These are phyloP conservation scores for Clavispora carvajalis DNA, from an alignment of 805 yeast genomes.

Conservation along the genomic window DNA sequence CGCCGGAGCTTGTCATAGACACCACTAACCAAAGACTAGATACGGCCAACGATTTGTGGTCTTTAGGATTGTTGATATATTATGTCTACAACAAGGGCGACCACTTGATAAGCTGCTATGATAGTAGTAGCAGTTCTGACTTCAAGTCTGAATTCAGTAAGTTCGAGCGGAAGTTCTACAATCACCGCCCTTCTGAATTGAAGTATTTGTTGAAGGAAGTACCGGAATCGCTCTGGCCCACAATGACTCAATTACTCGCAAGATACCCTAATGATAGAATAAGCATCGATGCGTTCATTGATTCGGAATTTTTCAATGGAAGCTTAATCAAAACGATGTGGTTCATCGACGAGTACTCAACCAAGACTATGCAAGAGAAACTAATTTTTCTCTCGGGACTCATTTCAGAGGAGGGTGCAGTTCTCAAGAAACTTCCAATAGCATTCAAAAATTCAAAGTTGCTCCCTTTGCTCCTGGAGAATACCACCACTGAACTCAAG, in stretches of 20 bases:
- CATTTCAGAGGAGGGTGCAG: slow-evolving; percentile 19
- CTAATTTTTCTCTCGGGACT: slow-evolving; percentile 64
- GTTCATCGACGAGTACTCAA: slow-evolving; percentile 76
- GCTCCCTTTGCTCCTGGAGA: slow-evolving; percentile 59
- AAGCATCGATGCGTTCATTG: slow-evolving; percentile 61
- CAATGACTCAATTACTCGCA: slow-evolving; percentile 50
- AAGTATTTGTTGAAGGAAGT: slow-evolving; percentile 47
- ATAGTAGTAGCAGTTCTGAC: slow-evolving; percentile 50
- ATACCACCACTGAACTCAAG: slow-evolving; percentile 38
- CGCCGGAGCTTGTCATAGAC: slow-evolving; percentile 79
- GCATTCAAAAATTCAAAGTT: slow-evolving; percentile 61
- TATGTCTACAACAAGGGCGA: slow-evolving; percentile 59
- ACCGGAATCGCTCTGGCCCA: slow-evolving; percentile 50
- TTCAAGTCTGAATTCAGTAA: slow-evolving; percentile 52
- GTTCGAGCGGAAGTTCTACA: slow-evolving; percentile 42
- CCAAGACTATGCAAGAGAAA: slow-evolving; percentile 65
- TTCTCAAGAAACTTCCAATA: slow-evolving; percentile 33
- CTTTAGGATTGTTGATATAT: slow-evolving; percentile 73
- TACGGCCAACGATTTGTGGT: slow-evolving; percentile 74
- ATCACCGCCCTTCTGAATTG: slow-evolving; percentile 28
- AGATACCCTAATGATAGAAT: slow-evolving; percentile 54
- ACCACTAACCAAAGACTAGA: slow-evolving; percentile 43
- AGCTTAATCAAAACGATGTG: slow-evolving; percentile 76
- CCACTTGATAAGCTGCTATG: slow-evolving; percentile 35
- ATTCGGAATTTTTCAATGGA: slow-evolving; percentile 73